A percentile compares a stretch with the other conserved stretches of the same genome.
Evolutionary conservation across 176 grass and related monocot genomes (phyloP).

Genomic region (Puccinellia tenuiflora): DNA sequence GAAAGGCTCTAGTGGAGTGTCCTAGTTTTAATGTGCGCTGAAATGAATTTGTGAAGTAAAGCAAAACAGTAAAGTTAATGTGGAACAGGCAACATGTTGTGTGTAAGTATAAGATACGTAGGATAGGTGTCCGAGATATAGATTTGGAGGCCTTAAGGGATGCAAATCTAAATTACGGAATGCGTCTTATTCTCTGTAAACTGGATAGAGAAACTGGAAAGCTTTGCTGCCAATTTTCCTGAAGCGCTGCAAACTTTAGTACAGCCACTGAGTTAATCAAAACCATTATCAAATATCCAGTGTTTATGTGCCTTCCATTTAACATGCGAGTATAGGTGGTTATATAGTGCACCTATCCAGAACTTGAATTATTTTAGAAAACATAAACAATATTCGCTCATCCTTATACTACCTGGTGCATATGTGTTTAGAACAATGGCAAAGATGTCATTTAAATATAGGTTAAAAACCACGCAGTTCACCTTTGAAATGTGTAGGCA

Average conservation of each 20-base stretch:
- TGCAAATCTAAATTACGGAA: background rate
- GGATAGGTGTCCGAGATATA: background rate
- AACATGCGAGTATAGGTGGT: background rate
- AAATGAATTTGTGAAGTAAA: background rate
- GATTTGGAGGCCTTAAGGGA: background rate
- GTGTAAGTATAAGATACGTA: background rate
- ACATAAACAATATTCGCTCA: background rate
- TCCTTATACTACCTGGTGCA: background rate
- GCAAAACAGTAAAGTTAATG: background rate
- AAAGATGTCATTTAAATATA: background rate
- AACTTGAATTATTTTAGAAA: background rate
- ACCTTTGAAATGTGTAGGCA: background rate
- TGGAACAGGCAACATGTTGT: background rate
- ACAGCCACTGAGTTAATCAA: background rate
- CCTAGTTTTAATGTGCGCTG: background rate
- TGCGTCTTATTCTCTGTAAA: background rate
- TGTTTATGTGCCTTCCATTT: background rate
- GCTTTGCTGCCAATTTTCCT: background rate
- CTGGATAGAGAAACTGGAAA: background rate
- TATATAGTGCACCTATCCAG: background rate
- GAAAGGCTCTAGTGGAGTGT: background rate
- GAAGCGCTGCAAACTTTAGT: background rate
- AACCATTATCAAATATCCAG: background rate
- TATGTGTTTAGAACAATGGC: background rate
- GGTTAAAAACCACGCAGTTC: background rate